Evolutionary conservation across 805 yeast genomes (phyloP).

Genomic region (Lachancea sp.): DNA sequence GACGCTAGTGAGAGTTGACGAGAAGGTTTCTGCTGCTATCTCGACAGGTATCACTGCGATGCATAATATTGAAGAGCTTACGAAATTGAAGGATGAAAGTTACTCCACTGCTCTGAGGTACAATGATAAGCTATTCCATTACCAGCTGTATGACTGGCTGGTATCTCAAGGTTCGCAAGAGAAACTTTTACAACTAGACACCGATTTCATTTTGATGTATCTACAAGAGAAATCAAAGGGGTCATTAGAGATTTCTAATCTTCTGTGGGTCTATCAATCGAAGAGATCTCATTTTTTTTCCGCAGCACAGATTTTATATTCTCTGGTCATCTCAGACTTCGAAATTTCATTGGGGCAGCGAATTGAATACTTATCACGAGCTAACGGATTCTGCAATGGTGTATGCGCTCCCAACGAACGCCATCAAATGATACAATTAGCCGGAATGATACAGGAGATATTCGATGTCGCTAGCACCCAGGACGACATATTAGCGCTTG

Average conservation of each 20-base stretch:
- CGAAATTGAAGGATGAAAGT: slow-evolving; percentile 58
- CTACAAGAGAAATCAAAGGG: slow-evolving; percentile 59
- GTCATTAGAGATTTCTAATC: slow-evolving; percentile 56
- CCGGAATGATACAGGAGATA: slow-evolving; percentile 65
- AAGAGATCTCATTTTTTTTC: slow-evolving; percentile 69
- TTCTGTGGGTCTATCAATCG: slow-evolving; percentile 85
- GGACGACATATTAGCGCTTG: slow-evolving; percentile 41
- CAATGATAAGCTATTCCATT: slow-evolving; percentile 82
- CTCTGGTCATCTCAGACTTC: slow-evolving; percentile 69
- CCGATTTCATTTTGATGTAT: slow-evolving; percentile 73
- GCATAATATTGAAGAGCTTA: slow-evolving; percentile 38
- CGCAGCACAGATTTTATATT: slow-evolving; percentile 78
- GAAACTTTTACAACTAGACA: slow-evolving; percentile 68
- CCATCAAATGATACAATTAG: slow-evolving; percentile 67
- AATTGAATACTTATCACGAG: slow-evolving; percentile 83
- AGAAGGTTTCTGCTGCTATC: slow-evolving; percentile 43
- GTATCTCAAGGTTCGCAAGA: slow-evolving; percentile 71
- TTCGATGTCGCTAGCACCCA: slow-evolving; percentile 85
- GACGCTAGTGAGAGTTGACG: slow-evolving; percentile 66
- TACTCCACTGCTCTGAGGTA: slow-evolving; percentile 69
- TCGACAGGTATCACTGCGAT: slow-evolving; percentile 18
- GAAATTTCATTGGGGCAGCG: slow-evolving; percentile 62
- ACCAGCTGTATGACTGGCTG: slow-evolving; percentile 89
- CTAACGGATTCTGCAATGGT: slow-evolving; percentile 88
- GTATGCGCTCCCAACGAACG: slow-evolving; percentile 69